phyloP scores from a whole-genome alignment of 805 yeast species.

The Vanderwaltozyma polyspora region DNA sequence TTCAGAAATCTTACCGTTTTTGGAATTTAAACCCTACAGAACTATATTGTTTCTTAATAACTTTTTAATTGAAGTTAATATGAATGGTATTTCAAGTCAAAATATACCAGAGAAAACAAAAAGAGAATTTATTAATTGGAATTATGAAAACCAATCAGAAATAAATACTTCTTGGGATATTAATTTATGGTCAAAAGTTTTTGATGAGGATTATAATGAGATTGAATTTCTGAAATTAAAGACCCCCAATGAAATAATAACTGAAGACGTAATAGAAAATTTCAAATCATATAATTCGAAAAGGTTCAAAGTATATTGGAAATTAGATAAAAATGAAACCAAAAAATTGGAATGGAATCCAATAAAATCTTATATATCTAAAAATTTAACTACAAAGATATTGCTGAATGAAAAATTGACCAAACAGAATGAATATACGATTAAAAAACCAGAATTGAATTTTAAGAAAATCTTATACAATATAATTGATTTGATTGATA shows the following conservation, averaged over 20 bases:
- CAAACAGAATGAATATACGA: background rate
- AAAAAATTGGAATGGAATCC: slow-evolving; percentile 16
- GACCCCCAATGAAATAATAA: background rate
- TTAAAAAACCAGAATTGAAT: background rate
- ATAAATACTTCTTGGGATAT: too few species aligned
- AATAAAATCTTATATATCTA: slow-evolving; percentile 2
- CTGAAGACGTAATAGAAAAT: background rate
- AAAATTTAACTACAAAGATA: background rate
- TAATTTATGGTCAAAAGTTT: too few species aligned
- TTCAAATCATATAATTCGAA: background rate
- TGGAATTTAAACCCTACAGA: too few species aligned
- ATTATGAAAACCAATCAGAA: too few species aligned
- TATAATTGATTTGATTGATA: slow-evolving; percentile 10
- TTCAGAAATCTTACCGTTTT: too few species aligned
- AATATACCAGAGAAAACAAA: too few species aligned
- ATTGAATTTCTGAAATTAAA: slow-evolving; percentile 8
- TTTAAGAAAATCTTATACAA: slow-evolving; percentile 3
- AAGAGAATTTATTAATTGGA: too few species aligned
- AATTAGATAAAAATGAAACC: slow-evolving; percentile 6
- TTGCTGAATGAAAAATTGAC: background rate
- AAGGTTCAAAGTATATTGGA: slow-evolving; percentile 8
- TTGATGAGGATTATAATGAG: too few species aligned
- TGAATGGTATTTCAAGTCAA: too few species aligned
- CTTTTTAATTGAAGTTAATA: too few species aligned
- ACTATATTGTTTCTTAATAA: too few species aligned